Evolutionary conservation across 2,329 filamentous ascomycete genomes (phyloP).

Genomic region (Curvularia sp.): DNA sequence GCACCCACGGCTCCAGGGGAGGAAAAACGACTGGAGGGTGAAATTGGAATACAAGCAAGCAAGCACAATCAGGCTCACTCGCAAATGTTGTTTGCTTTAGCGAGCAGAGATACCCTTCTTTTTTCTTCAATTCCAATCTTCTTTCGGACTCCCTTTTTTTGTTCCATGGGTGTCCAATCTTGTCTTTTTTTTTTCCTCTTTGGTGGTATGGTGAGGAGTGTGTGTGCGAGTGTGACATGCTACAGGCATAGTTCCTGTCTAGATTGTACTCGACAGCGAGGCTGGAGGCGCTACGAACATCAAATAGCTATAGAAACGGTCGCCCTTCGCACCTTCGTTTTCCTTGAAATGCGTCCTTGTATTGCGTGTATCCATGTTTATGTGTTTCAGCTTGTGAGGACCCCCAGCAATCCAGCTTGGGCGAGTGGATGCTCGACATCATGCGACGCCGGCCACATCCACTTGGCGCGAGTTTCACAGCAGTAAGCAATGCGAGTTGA

Average conservation of each 20-base stretch:
- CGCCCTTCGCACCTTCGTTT: conserved; percentile 35
- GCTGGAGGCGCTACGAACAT: conserved; percentile 43
- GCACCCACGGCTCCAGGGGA: conserved; percentile 31
- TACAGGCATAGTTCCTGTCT: conserved; percentile 26
- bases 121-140: conserved; percentile 31
- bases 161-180: conserved; percentile 1
- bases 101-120: conserved; percentile 50
- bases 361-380: conserved; percentile 14
- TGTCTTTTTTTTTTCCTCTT: conserved; percentile 26
- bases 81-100: conserved; percentile 44
- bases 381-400: conserved; percentile 39
- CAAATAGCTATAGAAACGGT: conserved; percentile 45
- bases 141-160: conserved; percentile 8
- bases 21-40: conserved; percentile 38
- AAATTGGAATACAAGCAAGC: conserved; percentile 44
- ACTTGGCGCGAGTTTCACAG: conserved; percentile 36
- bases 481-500: conserved; percentile 24
- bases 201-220: conserved; percentile 27
- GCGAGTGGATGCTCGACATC: conserved; percentile 35
- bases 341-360: conserved; percentile 21
- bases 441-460: conserved; percentile 24
- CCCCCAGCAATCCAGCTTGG: conserved; percentile 17
- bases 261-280: conserved; percentile 42
- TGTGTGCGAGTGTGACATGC: conserved; percentile 23
- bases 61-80: conserved; percentile 45